Percentiles rank a stretch among this genome's conserved stretches.
Conservation (phyloP, 2,329 filamentous ascomycete species). For the Endoconidiophora polonica region DNA sequence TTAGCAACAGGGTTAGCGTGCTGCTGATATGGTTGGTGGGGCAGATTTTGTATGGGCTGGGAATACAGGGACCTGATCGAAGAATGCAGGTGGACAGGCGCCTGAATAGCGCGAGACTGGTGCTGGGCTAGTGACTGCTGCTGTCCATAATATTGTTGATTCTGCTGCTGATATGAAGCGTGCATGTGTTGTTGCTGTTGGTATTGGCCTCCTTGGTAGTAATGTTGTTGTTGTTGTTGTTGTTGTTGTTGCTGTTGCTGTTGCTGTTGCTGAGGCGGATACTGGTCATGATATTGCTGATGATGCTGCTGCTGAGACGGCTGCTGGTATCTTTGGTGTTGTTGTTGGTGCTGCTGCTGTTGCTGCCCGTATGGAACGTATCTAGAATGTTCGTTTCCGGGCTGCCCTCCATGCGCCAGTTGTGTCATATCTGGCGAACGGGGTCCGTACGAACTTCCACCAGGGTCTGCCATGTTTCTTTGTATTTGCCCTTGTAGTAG, state of each 20-base stretch:
- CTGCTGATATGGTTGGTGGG: conserved; percentile 5
- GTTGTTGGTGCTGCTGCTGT: neutral
- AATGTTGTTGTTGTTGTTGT: conserved; percentile 16
- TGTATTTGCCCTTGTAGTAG: no score
- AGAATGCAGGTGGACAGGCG: conserved; percentile 7
- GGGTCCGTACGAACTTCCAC: neutral
- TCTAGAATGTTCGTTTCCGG: neutral
- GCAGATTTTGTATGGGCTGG: conserved; percentile 4
- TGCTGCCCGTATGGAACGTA: conserved; percentile 1
- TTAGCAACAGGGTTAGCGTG: neutral
- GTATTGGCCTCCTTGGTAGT: conserved; percentile 3
- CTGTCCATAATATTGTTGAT: conserved; percentile 17
- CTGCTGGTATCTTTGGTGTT: conserved; percentile 1
- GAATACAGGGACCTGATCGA: conserved; percentile 9
- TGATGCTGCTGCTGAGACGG: neutral
- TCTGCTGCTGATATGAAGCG: conserved; percentile 14
- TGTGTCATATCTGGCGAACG: conserved; percentile 1
- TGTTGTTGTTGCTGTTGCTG: conserved; percentile 3
- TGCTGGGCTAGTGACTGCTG: conserved; percentile 11
- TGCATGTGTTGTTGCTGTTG: conserved; percentile 13
- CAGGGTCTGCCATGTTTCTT: neutral
- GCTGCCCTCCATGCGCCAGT: neutral
- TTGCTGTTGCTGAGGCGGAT: neutral
- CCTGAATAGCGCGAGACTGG: neutral
- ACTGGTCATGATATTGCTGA: conserved; percentile 1